Percentiles rank a stretch among this genome's conserved stretches.
phyloP scores from a whole-genome alignment of 257 asterid genomes.

The Petunia axillaris region DNA sequence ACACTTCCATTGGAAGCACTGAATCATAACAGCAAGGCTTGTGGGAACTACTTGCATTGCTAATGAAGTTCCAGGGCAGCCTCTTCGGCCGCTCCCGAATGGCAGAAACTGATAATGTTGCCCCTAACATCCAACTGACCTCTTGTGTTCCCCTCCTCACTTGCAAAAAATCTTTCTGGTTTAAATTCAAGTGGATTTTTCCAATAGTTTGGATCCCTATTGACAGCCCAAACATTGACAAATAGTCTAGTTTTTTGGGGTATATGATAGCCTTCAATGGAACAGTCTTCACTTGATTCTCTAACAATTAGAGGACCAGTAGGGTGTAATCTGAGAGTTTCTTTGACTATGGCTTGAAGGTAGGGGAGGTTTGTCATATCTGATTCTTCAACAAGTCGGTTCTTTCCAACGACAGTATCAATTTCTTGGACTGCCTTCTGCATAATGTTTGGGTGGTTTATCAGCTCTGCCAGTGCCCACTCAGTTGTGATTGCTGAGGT shows the following conservation, averaged over 20 bases:
- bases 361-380: too few relatives aligned
- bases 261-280: constrained; percentile 47
- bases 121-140: constrained; percentile 69
- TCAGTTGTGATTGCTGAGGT: constrained; percentile 77
- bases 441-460: constrained; percentile 59
- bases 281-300: constrained; percentile 55
- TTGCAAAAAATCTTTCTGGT: constrained; percentile 68
- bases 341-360: too few relatives aligned
- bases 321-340: constrained; percentile 73
- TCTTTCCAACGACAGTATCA: constrained; percentile 43
- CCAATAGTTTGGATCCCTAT: constrained; percentile 62
- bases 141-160: constrained; percentile 30
- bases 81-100: constrained; percentile 69
- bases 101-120: constrained; percentile 61
- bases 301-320: constrained; percentile 62
- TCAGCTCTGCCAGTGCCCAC: too few relatives aligned
- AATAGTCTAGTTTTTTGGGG: constrained; percentile 58
- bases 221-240: constrained; percentile 70
- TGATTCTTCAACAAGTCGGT: constrained; percentile 54
- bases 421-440: constrained; percentile 59
- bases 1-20: constrained; percentile 65
- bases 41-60: constrained; percentile 67
- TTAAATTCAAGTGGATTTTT: constrained; percentile 55
- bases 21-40: constrained; percentile 62
- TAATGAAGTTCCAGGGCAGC: constrained; percentile 73